Conservation (phyloP, 148 eudicot species). For the Rhododendron griersonianum region DNA sequence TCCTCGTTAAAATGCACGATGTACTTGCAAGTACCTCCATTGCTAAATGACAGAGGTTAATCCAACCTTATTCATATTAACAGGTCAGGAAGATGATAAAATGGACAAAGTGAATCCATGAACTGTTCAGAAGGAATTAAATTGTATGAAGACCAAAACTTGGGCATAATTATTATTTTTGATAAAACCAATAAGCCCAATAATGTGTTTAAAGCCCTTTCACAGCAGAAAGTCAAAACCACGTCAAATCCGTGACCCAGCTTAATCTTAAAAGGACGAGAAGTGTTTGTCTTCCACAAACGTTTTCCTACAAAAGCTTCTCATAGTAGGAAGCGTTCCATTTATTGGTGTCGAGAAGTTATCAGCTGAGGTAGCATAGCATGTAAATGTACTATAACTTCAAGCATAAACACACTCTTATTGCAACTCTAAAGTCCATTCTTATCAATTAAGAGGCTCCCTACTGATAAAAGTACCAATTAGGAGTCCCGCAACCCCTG, state of each 20-base stretch:
- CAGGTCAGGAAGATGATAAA: constrained; percentile 2
- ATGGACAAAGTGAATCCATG: neutral
- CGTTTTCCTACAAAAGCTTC: neutral
- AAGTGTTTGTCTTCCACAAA: neutral
- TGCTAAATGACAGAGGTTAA: neutral
- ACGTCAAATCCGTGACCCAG: neutral
- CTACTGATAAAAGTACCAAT: neutral
- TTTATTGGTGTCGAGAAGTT: neutral
- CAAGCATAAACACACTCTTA: neutral
- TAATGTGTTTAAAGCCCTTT: neutral
- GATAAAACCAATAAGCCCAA: neutral
- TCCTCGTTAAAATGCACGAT: neutral
- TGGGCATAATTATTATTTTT: no score
- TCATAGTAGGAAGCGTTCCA: neutral
- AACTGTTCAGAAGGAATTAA: neutral
- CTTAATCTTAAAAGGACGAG: neutral
- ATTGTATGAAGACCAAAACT: neutral
- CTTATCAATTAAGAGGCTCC: neutral
- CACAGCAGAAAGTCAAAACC: neutral
- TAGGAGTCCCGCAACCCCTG: neutral
- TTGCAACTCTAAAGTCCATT: neutral
- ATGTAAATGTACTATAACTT: neutral
- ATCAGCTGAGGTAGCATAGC: neutral
- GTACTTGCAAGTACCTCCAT: neutral
- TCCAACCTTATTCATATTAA: neutral